Conservation (phyloP, 2,329 filamentous ascomycete genomes). For the Ophiocordyceps polyrhachis-furcata region DNA sequence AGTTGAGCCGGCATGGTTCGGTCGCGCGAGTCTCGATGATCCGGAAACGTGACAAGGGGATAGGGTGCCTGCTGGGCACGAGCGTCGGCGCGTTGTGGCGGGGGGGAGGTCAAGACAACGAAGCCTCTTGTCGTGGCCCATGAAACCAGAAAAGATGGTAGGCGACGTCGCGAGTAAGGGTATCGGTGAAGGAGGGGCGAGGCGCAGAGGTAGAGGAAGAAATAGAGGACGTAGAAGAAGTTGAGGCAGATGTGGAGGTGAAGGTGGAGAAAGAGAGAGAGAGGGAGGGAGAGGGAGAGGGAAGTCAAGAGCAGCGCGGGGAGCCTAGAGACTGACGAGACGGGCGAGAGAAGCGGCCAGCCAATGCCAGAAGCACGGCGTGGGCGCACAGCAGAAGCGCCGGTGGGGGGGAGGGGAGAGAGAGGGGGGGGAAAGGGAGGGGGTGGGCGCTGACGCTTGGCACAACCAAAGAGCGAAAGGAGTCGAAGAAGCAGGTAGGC, state of each 20-base stretch:
- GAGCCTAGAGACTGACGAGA: not conserved
- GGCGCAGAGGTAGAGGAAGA: no score
- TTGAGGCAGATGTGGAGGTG: no score
- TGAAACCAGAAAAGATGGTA: not conserved
- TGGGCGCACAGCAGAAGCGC: constrained; percentile 3
- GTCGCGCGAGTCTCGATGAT: constrained; percentile 1
- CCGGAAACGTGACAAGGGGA: not conserved
- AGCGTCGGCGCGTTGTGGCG: not conserved
- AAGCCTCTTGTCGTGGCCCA: not conserved
- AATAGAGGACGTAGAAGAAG: no score
- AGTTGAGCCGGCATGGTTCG: constrained; percentile 20
- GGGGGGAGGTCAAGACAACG: not conserved
- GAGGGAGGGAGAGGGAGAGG: not conserved
- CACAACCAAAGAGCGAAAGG: not conserved
- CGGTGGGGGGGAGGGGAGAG: not conserved
- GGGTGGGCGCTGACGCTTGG: not conserved
- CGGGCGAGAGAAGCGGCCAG: constrained; percentile 4
- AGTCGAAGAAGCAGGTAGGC: not conserved
- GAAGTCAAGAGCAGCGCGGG: not conserved
- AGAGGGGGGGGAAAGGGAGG: not conserved
- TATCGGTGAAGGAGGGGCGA: no score
- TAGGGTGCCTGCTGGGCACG: not conserved
- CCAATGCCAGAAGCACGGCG: constrained; percentile 10
- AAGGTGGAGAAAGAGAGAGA: not conserved
- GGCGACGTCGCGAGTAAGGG: no score